Conservation (phyloP, 257 asterid genomes). For the Petrea volubilis region DNA sequence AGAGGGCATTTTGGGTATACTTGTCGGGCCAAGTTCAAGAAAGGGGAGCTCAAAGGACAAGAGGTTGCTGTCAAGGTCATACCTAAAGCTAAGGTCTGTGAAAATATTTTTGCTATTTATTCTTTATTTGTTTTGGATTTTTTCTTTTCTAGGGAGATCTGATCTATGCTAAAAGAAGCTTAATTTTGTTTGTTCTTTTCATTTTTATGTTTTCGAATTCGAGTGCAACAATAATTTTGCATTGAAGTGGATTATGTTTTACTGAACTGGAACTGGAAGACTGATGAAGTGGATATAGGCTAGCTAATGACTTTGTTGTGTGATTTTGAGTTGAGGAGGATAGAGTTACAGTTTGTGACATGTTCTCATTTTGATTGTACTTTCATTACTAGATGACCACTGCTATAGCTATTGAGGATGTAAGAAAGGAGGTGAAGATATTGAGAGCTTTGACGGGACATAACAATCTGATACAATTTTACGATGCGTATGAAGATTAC, state of each 20-base stretch:
- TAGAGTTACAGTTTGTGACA: too few relatives aligned
- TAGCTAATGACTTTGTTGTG: not conserved
- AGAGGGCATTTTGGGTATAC: conserved; percentile 98
- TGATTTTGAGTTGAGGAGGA: not conserved
- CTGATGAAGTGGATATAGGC: not conserved
- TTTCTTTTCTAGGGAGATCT: conserved; percentile 22
- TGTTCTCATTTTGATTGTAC: not conserved
- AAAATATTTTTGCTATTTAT: not conserved
- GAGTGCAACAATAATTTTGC: not conserved
- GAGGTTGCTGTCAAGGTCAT: conserved; percentile 95
- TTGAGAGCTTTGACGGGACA: conserved; percentile 93
- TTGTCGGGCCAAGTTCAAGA: conserved; percentile 79
- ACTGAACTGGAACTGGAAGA: conserved; percentile 5
- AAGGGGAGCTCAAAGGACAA: conserved; percentile 82
- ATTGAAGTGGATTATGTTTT: not conserved
- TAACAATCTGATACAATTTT: conserved; percentile 66
- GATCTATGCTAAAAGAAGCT: conserved; percentile 9
- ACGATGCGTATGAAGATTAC: conserved; percentile 81
- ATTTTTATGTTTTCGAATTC: not conserved
- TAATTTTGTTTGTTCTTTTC: not conserved
- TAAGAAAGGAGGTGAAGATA: conserved; percentile 93
- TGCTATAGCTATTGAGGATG: conserved; percentile 94
- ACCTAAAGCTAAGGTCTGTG: conserved; percentile 84
- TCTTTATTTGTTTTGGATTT: not conserved
- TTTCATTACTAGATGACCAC: conserved; percentile 75